A percentile compares a stretch with the other conserved stretches of the same genome.
These are phyloP conservation scores for Emmonsiellopsis sp. DNA, from an alignment of 2,329 filamentous ascomycete genomes.

Conservation along the genomic window DNA sequence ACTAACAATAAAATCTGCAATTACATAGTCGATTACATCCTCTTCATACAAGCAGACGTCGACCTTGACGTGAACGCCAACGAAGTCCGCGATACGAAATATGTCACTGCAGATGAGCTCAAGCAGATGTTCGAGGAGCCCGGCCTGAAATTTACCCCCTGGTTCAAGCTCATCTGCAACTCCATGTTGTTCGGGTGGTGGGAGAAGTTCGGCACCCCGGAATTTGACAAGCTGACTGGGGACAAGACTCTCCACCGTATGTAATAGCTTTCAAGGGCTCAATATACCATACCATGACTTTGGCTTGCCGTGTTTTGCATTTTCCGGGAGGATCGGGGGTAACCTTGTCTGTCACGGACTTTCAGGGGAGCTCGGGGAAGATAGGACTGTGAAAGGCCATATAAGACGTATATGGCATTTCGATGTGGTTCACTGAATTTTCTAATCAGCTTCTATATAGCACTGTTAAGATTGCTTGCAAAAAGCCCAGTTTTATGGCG, in stretches of 20 bases:
- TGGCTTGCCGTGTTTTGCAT: too few species aligned
- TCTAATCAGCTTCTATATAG: too few species aligned
- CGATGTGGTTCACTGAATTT: too few species aligned
- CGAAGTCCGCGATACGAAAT: conserved; percentile 77
- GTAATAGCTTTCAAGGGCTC: conserved; percentile 28
- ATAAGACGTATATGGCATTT: too few species aligned
- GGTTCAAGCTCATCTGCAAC: conserved; percentile 99
- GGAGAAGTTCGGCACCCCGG: conserved; percentile 65
- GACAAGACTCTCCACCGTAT: conserved; percentile 85
- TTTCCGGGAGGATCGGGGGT: too few species aligned
- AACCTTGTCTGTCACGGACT: too few species aligned
- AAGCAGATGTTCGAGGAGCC: conserved; percentile 79
- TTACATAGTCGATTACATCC: conserved; percentile 80
- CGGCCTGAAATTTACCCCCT: conserved; percentile 80
- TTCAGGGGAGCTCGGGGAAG: too few species aligned
- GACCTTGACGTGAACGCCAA: conserved; percentile 77
- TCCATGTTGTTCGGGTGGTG: conserved; percentile 98
- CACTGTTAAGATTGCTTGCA: too few species aligned
- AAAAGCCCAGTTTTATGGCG: too few species aligned
- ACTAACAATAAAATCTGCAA: neutral
- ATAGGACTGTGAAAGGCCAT: too few species aligned
- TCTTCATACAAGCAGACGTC: conserved; percentile 94
- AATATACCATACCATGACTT: neutral
- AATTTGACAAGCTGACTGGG: conserved; percentile 75
- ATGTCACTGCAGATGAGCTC: conserved; percentile 72